Evolutionary conservation across 2,329 filamentous ascomycete species (phyloP).

Genomic region (Zymoseptoria passerinii): DNA sequence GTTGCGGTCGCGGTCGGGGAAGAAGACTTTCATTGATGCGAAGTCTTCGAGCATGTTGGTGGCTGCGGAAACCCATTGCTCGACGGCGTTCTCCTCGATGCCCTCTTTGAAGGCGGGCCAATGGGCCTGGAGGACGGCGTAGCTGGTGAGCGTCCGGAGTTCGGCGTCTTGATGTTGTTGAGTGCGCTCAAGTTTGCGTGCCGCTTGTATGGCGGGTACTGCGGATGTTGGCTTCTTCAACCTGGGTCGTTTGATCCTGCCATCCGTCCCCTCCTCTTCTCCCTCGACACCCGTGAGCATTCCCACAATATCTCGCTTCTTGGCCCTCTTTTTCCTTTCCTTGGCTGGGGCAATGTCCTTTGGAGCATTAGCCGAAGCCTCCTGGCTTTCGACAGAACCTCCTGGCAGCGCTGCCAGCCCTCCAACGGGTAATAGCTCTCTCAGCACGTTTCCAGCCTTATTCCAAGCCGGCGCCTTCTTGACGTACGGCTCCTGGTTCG

Average conservation of each 20-base stretch:
- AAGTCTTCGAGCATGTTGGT: slow-evolving; percentile 53
- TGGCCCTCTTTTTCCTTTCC: slow-evolving; percentile 7
- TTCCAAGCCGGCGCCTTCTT: neutral
- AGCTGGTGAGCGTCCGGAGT: slow-evolving; percentile 26
- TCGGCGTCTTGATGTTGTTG: slow-evolving; percentile 15
- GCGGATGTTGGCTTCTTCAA: slow-evolving; percentile 8
- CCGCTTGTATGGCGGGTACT: slow-evolving; percentile 5
- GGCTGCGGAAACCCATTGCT: slow-evolving; percentile 53
- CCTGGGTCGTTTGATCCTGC: slow-evolving; percentile 10
- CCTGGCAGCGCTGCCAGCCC: neutral
- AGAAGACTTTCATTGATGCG: slow-evolving; percentile 51
- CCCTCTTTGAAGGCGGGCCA: slow-evolving; percentile 37
- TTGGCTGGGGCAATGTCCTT: neutral
- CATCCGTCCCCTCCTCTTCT: neutral
- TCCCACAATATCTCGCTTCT: slow-evolving; percentile 3
- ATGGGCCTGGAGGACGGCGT: slow-evolving; percentile 31
- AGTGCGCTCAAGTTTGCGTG: slow-evolving; percentile 7
- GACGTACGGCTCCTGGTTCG: neutral
- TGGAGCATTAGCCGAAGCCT: neutral
- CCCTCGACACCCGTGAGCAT: neutral
- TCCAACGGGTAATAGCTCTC: neutral
- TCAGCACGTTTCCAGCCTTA: neutral
- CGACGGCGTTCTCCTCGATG: slow-evolving; percentile 41
- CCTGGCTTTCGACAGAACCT: neutral
- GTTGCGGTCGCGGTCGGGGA: slow-evolving; percentile 43